A percentile compares a stretch with the other conserved stretches of the same genome.
Evolutionary conservation across 495 filamentous ascomycete genomes (phyloP).

Genomic region (Penicillium roqueforti): DNA sequence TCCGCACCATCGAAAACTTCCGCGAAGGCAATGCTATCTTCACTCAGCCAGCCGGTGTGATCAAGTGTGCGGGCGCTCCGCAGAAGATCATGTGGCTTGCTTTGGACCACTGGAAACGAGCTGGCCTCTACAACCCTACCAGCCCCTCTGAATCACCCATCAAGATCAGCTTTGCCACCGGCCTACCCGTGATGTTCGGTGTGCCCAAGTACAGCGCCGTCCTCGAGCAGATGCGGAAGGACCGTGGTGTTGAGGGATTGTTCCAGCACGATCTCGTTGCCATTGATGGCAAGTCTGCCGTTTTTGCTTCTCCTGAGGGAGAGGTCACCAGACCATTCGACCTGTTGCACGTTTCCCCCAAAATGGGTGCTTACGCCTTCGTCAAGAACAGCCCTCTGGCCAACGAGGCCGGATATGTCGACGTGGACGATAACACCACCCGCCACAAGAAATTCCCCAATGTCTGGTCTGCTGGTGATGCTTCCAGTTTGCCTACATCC

Average conservation of each 20-base stretch:
- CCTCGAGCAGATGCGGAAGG: constrained; percentile 57
- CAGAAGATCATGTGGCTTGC: constrained; percentile 73
- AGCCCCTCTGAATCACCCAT: constrained; percentile 45
- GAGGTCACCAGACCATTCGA: constrained; percentile 53
- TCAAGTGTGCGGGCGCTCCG: constrained; percentile 68
- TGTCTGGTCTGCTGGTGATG: constrained; percentile 67
- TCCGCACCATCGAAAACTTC: constrained; percentile 50
- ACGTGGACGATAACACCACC: constrained; percentile 57
- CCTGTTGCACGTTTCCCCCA: constrained; percentile 57
- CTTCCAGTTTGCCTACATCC: constrained; percentile 60
- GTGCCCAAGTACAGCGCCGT: constrained; percentile 63
- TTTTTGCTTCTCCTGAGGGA: constrained; percentile 46
- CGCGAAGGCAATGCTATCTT: constrained; percentile 59
- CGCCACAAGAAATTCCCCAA: constrained; percentile 61
- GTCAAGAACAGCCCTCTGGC: constrained; percentile 55
- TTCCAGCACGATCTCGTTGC: constrained; percentile 64
- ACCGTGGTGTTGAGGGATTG: constrained; percentile 60
- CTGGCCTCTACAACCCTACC: constrained; percentile 52
- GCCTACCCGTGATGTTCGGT: constrained; percentile 60
- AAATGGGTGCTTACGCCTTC: constrained; percentile 58
- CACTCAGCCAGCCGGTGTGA: constrained; percentile 60
- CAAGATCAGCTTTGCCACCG: constrained; percentile 61
- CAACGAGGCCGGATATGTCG: constrained; percentile 59
- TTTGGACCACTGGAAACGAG: constrained; percentile 58
- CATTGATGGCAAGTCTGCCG: constrained; percentile 54